Base-by-base conservation (phyloP, 257 asterid species). In the Ilex aquifolium region DNA sequence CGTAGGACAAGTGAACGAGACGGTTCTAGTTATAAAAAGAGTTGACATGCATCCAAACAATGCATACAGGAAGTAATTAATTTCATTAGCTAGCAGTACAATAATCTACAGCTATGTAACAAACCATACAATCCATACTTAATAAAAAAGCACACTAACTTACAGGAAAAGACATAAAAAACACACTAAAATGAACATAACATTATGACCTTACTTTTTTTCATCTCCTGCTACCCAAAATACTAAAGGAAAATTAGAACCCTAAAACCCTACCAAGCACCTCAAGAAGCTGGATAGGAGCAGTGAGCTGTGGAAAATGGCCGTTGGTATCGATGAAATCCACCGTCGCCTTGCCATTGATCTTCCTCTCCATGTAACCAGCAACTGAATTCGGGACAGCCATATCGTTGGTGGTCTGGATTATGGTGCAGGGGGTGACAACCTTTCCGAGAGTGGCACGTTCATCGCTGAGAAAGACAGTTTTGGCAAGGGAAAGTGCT, bases 121-220 rank as follows among this genome's bases (percentile, higher is more conserved):
- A 27, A 71, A 44, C 8, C 31, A 16, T 71, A 12, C 63, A 71
- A 65, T 48, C 64, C 59, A 54, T n/a, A 44, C 56, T 0, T 56
- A 13, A 6, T 13, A 31, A 52, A 63, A 39, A 42, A 54, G 21
- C 5, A 21, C 27, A 21, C 27, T 21, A 21, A 21, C 27, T 21
- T 21, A 21, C 1, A 21, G 29, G 32, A 62, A 49, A 49, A 56
- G 14, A 17, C 42, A 36, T 8, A 36, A 36, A 36, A 36, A 36
- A 36, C 7, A 36, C 5, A 36, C 42, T 4, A 4, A 36, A 8
- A 36, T 4, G 42, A 36, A 36, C 27, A 36, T 36, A 0, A 36
- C 42, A 36, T 8, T 8, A 36, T 0, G 42, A 36, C 5, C 42
- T 4, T 8, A 2, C 42, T 36, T 4, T 4, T 36, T 5, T 36